Conservation (phyloP, 1,284 basidiomycete species). For the Laetiporus sulphureus region DNA sequence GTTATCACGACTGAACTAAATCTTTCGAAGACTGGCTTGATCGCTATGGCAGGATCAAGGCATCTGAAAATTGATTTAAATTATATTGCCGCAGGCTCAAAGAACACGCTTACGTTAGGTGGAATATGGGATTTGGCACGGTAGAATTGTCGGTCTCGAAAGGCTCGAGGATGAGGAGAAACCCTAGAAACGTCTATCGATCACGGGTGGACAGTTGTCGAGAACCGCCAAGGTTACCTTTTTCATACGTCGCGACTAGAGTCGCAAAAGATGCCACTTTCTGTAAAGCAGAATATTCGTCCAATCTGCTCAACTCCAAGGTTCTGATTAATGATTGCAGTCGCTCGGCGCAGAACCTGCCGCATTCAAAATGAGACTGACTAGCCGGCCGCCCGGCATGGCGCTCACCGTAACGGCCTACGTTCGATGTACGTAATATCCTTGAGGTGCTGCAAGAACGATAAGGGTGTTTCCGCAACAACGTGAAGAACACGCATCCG, state of each 20-base stretch:
- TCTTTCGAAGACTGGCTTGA: constrained; percentile 96
- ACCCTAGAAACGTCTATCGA: constrained; percentile 48
- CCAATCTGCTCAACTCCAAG: constrained; percentile 83
- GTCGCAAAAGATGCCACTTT: constrained; percentile 97
- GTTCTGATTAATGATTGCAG: constrained; percentile 93
- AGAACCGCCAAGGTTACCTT: constrained; percentile 44
- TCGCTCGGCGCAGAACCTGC: constrained; percentile 95
- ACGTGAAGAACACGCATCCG: constrained; percentile 98
- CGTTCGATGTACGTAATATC: constrained; percentile 99
- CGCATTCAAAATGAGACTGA: constrained; percentile 8
- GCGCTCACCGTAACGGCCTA: constrained; percentile 77
- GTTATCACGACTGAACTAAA: constrained; percentile 99
- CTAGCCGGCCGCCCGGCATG: constrained; percentile 2
- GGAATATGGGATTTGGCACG: constrained; percentile 98
- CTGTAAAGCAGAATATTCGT: constrained; percentile 89
- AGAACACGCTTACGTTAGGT: constrained; percentile 92
- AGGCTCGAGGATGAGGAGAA: constrained; percentile 95
- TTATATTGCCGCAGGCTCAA: too few relatives aligned
- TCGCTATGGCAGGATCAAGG: constrained; percentile 95
- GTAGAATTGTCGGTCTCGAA: constrained; percentile 99
- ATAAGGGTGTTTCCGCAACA: constrained; percentile 98
- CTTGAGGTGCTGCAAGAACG: constrained; percentile 96
- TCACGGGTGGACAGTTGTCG: constrained; percentile 1
- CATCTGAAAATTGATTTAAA: constrained; percentile 50
- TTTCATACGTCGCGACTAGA: constrained; percentile 96